Evolutionary conservation across 148 eudicot genomes (phyloP), one percentile per base, ranked within the genome.

Genomic region (Talinum fruticosum): DNA sequence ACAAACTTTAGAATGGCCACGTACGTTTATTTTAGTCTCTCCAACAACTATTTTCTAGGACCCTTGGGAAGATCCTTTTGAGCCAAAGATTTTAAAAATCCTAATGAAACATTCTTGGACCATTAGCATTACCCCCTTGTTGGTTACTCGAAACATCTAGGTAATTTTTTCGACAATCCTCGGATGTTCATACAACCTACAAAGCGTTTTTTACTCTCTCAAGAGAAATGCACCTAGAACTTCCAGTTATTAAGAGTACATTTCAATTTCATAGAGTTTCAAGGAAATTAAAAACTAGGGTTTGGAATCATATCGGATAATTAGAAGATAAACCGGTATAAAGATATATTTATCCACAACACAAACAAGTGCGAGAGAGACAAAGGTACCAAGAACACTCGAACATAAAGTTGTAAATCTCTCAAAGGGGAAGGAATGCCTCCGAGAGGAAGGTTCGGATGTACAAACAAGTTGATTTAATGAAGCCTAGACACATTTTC

Each of bases 61-160:
- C 66, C 29, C 26, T 33, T 15, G 14, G 4, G 13, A 10, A 44
- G 44, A n/a, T 33, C 41, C 21, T n/a, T 30, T 4, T 37, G 6
- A 54, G 53, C 28, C 75, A 37, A 23, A 61, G 33, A 51, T 51
- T 29, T 28, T 1, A 71, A 69, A 37, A 59, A 69, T 61, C 28
- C 71, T 26, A 24, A 16, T 14, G 15, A 62, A 72, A 1, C n/a
- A 14, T 14, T 62, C 49, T 73, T 21, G 66, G 38, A 38, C 66
- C 44, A 67, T 73, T 34, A 66, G 65, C 68, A 66, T 54, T 73
- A 34, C 36, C 29, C 28, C 16, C 33, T 73, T 73, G 41, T 51
- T 10, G 77, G 66, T 51, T 74, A 66, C 73, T 33, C n/a, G n/a
- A 64, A 79, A 45, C 29, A 47, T 8, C 19, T 19, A 41, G 21